Conservation (phyloP, 164 flowering plant genomes). For the Hamamelis virginiana region DNA sequence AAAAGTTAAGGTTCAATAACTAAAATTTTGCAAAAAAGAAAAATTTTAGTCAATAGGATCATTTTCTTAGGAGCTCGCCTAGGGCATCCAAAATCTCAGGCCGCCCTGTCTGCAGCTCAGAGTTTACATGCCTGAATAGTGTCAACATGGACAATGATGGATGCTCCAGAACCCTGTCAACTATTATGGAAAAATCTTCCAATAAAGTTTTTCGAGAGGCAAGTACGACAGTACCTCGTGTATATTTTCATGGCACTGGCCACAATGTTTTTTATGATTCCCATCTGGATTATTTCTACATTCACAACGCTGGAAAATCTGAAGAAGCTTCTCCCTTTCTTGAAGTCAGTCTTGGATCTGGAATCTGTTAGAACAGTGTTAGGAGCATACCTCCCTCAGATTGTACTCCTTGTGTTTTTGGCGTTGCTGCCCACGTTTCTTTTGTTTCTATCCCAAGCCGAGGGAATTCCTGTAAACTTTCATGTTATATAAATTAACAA, state of each 20-base stretch:
- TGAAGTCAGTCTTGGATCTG: slow-evolving; percentile 57
- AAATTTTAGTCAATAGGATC: no score
- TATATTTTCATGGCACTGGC: slow-evolving; percentile 66
- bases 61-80: no score
- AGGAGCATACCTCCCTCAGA: slow-evolving; percentile 89
- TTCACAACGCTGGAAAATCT: slow-evolving; percentile 76
- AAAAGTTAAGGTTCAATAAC: no score
- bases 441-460: slow-evolving; percentile 69
- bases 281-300: slow-evolving; percentile 76
- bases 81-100: no score
- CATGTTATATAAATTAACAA: no score
- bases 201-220: slow-evolving; percentile 56
- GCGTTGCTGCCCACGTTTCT: slow-evolving; percentile 80
- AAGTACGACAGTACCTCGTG: slow-evolving; percentile 54
- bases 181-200: slow-evolving; percentile 70
- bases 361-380: slow-evolving; percentile 57
- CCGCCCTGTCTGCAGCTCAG: slow-evolving; percentile 81
- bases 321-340: slow-evolving; percentile 65
- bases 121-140: slow-evolving; percentile 61
- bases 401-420: slow-evolving; percentile 76
- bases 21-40: no score
- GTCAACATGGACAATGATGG: slow-evolving; percentile 72
- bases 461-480: no score
- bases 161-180: slow-evolving; percentile 85
- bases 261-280: slow-evolving; percentile 82